Base-by-base conservation (phyloP, 2,329 filamentous ascomycete genomes). In the Phaeosphaeria sp. region DNA sequence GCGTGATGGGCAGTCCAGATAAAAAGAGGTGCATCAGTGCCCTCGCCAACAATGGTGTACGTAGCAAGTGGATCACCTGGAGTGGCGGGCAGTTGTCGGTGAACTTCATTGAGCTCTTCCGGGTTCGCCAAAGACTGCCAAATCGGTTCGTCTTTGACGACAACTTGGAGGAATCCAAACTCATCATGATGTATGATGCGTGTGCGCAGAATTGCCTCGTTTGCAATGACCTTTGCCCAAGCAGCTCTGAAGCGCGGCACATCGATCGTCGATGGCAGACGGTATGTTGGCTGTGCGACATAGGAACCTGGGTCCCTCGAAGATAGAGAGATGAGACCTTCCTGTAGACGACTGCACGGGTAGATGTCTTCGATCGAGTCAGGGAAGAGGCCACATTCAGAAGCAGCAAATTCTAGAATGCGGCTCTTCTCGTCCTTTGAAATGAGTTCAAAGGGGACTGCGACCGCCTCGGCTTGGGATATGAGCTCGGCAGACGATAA, bases 131-230 rank as follows among this genome's bases (percentile, higher is more conserved):
- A 45, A 9, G 57, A 43, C 6, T 61, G 55, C 73, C 72, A 75
- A 18, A 61, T 36, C 0, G 63, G 56, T 7, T 53, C 53, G 22
- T 71, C 67, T 22, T 63, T 63, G 17, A 75, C 44, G 1, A 75
- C 73, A n/a, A 74, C 68, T 49, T 76, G 74, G 3, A 76, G 15
- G 51, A 74, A 75, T 13, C 73, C 74, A 46, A 58, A 64, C n/a
- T 67, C 53, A 20, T 74, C 71, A 6, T 66, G 69, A 36, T 71
- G 70, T 4, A 75, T 61, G 25, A 76, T 67, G 4, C 82, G 77
- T 22, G 82, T 84, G 20, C 83, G 76, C 7, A 85, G 69, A 30
- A 83, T 82, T 21, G 80, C 76, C 44, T 81, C 73, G 25, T 78
- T 72, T 3, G 75, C 66, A 17, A 82, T 76, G 18, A 80, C 76